phyloP scores from a whole-genome alignment of 1,139 yeast species.

The Tardiomyces depauwii region DNA sequence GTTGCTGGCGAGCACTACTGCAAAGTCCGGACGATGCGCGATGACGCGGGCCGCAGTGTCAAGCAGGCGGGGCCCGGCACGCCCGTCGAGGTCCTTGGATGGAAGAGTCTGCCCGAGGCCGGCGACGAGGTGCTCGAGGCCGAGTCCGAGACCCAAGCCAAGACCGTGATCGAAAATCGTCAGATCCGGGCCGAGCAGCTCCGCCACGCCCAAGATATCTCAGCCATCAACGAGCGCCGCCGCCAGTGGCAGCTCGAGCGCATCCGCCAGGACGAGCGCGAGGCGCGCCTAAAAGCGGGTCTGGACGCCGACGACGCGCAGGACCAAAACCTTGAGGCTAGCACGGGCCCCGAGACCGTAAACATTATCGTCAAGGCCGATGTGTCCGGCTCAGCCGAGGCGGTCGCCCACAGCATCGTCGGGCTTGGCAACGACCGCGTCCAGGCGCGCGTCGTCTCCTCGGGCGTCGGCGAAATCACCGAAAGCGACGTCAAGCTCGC shows the following conservation, averaged over 20 bases:
- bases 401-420: constrained; percentile 61
- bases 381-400: constrained; percentile 64
- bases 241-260: constrained; percentile 34
- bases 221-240: constrained; percentile 49
- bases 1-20: constrained; percentile 82
- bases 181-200: constrained; percentile 43
- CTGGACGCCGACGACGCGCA: constrained; percentile 24
- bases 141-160: constrained; percentile 59
- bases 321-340: constrained; percentile 14
- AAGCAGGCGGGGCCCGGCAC: constrained; percentile 75
- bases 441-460: constrained; percentile 49
- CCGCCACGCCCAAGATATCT: constrained; percentile 56
- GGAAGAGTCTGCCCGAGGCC: constrained; percentile 89
- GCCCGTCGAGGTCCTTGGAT: constrained; percentile 87
- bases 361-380: constrained; percentile 78
- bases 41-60: constrained; percentile 57
- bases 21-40: constrained; percentile 71
- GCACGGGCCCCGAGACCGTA: constrained; percentile 28
- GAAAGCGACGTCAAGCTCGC: constrained; percentile 82
- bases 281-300: constrained; percentile 24
- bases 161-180: constrained; percentile 60
- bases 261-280: constrained; percentile 20
- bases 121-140: constrained; percentile 84
- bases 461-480: constrained; percentile 78
- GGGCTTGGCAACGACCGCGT: constrained; percentile 84